Base-by-base conservation (phyloP, 495 filamentous ascomycete species). In the Penicillium ochrochloron region DNA sequence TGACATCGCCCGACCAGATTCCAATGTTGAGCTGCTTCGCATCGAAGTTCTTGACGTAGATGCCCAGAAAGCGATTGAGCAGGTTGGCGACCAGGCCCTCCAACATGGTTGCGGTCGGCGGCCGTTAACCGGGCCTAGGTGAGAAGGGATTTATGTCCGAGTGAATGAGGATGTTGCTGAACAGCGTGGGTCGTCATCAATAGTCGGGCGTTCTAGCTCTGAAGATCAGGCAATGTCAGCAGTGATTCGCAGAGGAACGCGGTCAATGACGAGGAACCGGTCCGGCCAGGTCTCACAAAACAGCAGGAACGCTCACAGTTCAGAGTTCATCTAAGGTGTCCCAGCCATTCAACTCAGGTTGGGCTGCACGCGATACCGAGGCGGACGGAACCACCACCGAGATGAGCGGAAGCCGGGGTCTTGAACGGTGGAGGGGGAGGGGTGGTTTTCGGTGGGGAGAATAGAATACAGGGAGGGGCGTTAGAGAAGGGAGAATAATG, bases 41-140 rank as follows among this genome's bases (percentile, higher is more conserved):
- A 75, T 99, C 94, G 73, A 99, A 98, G 76, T 99, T 99, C 83
- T 95, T 93, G 74, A 99, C 93, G 80, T 98, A 98, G 88, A 98
- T 97, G 81, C 96, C 96, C 87, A 99, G 79, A 79, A 98, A 97
- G 78, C 96, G 92, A 80, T 99, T 99, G 71, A 99, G 89, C 80
- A 99, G 83, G 76, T 93, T 96, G 67, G 95, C 92, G 65, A 89
- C 85, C 56, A 90, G 72, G 42, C 85, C 83, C 75, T 90, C 88
- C 71, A 90, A 83, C 88, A 90, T 90, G 60, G 48, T 80, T 78
- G 76, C 78, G 70, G 66, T 39, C 52, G 63, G 57, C 37, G 71
- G 71, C 77, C 78, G 72, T 79, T 51, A 67, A 73, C 78, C 75
- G 60, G 75, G 75, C 77, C 73, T 54, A 54, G 69, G 61, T 59